phyloP scores from a whole-genome alignment of 2,329 filamentous ascomycete genomes.

The Ceratocystis diversiconidia region DNA sequence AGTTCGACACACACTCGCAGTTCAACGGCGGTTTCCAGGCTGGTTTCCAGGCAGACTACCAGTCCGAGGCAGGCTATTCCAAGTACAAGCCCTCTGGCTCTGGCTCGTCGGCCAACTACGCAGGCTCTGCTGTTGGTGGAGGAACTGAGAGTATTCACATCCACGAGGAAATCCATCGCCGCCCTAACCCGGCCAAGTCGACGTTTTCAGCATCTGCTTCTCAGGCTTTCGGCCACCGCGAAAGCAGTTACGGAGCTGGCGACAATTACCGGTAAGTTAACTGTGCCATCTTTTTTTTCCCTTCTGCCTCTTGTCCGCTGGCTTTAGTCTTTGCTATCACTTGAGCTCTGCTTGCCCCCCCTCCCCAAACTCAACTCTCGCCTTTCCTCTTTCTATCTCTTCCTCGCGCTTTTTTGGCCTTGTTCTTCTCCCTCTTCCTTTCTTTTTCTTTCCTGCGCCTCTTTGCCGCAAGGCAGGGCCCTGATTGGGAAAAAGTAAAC shows the following conservation, averaged over 20 bases:
- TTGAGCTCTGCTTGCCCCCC: slow-evolving; percentile 17
- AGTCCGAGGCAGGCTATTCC: not conserved
- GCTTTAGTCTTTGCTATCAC: not conserved
- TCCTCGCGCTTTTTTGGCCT: not conserved
- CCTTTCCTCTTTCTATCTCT: not conserved
- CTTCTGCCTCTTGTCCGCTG: not conserved
- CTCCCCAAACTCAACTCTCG: not conserved
- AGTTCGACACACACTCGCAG: not conserved
- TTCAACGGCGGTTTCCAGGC: not conserved
- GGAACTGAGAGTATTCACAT: slow-evolving; percentile 11
- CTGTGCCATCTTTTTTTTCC: too few species aligned
- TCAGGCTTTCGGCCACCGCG: slow-evolving; percentile 6
- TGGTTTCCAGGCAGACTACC: not conserved
- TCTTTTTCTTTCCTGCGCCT: slow-evolving; percentile 20
- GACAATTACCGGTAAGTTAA: slow-evolving; percentile 15
- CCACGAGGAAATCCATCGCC: slow-evolving; percentile 16
- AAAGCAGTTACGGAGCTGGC: slow-evolving; percentile 11
- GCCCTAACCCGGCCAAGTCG: slow-evolving; percentile 12
- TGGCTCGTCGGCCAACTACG: slow-evolving; percentile 4
- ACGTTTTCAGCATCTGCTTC: slow-evolving; percentile 4
- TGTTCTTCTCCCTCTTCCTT: not conserved
- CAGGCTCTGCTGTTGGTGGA: not conserved
- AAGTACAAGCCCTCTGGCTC: slow-evolving; percentile 2
- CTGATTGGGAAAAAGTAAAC: slow-evolving; percentile 6
- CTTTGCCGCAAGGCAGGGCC: not conserved